phyloP scores from a whole-genome alignment of 192 early-diverging fungal genomes.

The Gamsiella multidivaricata region DNA sequence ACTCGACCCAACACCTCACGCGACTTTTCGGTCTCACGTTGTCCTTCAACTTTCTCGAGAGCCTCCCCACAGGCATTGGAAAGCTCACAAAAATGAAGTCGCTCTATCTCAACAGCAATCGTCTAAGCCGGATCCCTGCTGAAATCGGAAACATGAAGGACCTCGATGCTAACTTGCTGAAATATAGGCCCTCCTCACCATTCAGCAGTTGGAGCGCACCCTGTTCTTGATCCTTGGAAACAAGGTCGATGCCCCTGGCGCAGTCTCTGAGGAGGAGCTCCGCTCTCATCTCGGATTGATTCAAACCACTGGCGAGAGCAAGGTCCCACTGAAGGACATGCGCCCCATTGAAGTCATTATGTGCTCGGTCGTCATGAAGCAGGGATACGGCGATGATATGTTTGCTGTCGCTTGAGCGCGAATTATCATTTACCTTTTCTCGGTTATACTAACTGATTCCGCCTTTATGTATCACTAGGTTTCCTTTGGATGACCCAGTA shows the following conservation, averaged over 20 bases:
- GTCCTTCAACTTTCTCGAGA: constrained; percentile 68
- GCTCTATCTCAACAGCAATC: constrained; percentile 70
- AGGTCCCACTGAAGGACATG: too few relatives aligned
- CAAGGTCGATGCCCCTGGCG: too few relatives aligned
- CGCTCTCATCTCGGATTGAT: constrained; percentile 88
- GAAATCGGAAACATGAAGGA: constrained; percentile 74
- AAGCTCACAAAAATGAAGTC: constrained; percentile 69
- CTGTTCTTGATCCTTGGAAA: too few relatives aligned
- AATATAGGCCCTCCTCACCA: constrained; percentile 80
- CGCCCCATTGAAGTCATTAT: too few relatives aligned
- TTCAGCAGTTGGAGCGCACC: too few relatives aligned
- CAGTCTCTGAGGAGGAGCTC: constrained; percentile 96
- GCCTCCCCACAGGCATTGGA: constrained; percentile 69
- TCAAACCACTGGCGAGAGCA: constrained; percentile 99
- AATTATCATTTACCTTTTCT: neutral
- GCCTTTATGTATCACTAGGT: too few relatives aligned
- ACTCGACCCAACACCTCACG: constrained; percentile 71
- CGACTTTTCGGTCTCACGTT: constrained; percentile 73
- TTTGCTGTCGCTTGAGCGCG: too few relatives aligned
- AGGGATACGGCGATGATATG: too few relatives aligned
- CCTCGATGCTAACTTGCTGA: constrained; percentile 72
- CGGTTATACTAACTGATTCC: too few relatives aligned
- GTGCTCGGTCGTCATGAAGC: too few relatives aligned
- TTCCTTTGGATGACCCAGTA: constrained; percentile 92
- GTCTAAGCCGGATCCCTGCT: constrained; percentile 64